Evolutionary conservation across 805 yeast species (phyloP), one percentile per base, ranked within the genome.

Genomic region (Torulaspora delbrueckii): DNA sequence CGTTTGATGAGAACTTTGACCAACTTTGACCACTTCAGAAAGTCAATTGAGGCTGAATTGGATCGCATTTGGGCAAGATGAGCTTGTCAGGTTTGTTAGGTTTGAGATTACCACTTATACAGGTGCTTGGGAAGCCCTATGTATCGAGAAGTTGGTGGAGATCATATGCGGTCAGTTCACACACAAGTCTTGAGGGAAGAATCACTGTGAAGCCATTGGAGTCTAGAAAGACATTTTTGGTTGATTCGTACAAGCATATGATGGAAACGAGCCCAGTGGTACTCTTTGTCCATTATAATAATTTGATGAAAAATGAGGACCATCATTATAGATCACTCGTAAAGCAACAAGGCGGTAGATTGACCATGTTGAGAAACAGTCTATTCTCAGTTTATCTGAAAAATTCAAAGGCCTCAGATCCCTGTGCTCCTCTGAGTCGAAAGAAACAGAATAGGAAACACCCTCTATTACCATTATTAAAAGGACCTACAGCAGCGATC

Each of bases 401-500:
- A 59, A 84, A 86, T 5, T 77, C 83, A 32, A 67, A 73, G 31
- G 83, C 79, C 56, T 66, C 65, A 2, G 95, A 90, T 62, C 97
- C 98, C 2, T 56, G 60, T 40, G 57, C 59, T 83, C 95, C 33
- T 71, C 77, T 47, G 63, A 64, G 72, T 33, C 82, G 84, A 14
- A 60, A 73, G 43, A 49, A 60, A 27, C 70, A 65, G 40, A 66
- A 68, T 52, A 68, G 68, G 6, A 61, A 64, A 22, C 95, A 87
- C 64, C 95, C 96, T 12, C 67, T 91, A 54, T 63, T 76, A 22
- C 79, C 82, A 8, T 71, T 89, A 43, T 74, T 93, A 48, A 70
- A 70, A 49, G 98, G 98, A 7, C 96, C 98, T 19, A 83, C 96
- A 2, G 95, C 95, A 1, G 74, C 86, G 8, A 78, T 91, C 46